These are phyloP conservation scores for Solanum hybrid DNA, from an alignment of 305 asterid genomes.

Conservation along the genomic window DNA sequence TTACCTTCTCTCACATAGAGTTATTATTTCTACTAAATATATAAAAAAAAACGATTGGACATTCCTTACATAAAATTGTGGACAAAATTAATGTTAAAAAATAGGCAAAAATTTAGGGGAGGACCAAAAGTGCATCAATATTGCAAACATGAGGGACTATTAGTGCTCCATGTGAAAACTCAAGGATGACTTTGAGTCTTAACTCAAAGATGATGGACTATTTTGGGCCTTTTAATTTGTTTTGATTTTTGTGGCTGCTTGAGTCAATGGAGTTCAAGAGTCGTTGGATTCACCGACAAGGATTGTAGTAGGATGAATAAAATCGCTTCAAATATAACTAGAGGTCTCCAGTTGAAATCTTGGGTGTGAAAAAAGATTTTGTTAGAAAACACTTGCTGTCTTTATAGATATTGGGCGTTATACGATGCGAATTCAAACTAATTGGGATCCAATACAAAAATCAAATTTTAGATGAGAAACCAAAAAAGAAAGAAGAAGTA, in stretches of 20 bases:
- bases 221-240: too few relatives aligned
- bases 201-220: too few relatives aligned
- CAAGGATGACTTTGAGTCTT: too few relatives aligned
- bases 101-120: too few relatives aligned
- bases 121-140: too few relatives aligned
- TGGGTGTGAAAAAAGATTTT: background rate
- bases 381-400: background rate
- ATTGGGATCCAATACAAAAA: rapidly evolving
- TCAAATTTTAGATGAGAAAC: background rate
- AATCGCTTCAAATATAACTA: background rate
- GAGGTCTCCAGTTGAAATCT: rapidly evolving
- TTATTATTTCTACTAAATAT: too few relatives aligned
- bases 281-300: background rate
- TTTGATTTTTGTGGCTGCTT: background rate
- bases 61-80: too few relatives aligned
- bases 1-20: too few relatives aligned
- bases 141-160: too few relatives aligned
- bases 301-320: background rate
- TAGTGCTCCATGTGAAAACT: too few relatives aligned
- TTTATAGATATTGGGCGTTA: background rate
- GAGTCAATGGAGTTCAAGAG: background rate
- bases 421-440: rapidly evolving
- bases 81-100: too few relatives aligned
- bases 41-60: too few relatives aligned
- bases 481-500: background rate